Conservation (phyloP, 495 filamentous ascomycete species). For the Neohortaea acidophila region DNA sequence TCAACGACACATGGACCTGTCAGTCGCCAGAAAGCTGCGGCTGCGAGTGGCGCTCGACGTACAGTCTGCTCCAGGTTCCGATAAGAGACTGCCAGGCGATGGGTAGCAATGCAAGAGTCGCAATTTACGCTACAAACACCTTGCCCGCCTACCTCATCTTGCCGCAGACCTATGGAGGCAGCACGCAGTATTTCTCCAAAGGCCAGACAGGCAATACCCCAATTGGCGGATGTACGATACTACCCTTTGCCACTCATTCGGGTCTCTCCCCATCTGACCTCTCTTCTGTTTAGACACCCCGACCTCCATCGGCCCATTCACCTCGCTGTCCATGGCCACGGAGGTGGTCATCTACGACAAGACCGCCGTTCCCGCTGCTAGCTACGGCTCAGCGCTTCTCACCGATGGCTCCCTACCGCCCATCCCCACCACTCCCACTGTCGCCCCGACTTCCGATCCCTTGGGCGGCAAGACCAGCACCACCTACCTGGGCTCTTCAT, state of each 20-base stretch:
- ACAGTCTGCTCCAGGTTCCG: slow-evolving; percentile 1
- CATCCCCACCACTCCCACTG: not conserved
- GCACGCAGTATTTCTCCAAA: slow-evolving; percentile 3
- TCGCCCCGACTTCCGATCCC: not conserved
- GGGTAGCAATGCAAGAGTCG: slow-evolving; percentile 10
- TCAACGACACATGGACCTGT: slow-evolving; percentile 9
- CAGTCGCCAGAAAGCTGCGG: slow-evolving; percentile 13
- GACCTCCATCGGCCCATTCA: not conserved
- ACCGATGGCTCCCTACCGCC: not conserved
- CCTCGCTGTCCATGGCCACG: not conserved
- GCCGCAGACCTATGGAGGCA: slow-evolving; percentile 3
- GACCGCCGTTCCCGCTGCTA: not conserved
- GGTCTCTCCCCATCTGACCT: not conserved
- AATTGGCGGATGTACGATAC: not conserved
- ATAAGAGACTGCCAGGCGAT: slow-evolving; percentile 10
- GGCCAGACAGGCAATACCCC: slow-evolving; percentile 3
- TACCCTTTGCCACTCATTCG: not conserved
- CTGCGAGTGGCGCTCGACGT: slow-evolving; percentile 5
- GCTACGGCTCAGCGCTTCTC: not conserved
- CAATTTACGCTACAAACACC: slow-evolving; percentile 8
- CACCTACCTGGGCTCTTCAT: not conserved
- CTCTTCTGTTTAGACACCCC: not conserved
- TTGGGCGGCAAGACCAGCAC: not conserved
- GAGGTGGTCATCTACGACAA: not conserved
- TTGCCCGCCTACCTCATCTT: slow-evolving; percentile 6